Evolutionary conservation across 1,284 basidiomycete species (phyloP).

Genomic region (Ganoderma lucidum): DNA sequence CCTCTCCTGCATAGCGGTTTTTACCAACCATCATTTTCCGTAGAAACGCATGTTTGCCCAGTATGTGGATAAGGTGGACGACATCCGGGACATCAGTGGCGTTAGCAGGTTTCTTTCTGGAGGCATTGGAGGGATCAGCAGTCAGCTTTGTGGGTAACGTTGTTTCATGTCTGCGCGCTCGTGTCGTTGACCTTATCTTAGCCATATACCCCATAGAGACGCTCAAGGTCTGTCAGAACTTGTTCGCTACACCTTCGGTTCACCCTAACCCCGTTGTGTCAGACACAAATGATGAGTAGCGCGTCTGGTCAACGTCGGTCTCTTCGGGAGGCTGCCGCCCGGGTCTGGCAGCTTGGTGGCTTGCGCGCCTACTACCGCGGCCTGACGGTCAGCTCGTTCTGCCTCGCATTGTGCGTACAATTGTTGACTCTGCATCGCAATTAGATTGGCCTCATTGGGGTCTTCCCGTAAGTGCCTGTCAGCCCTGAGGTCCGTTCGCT

Average conservation of each 20-base stretch:
- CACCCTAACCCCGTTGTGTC: conserved; percentile 27
- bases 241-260: conserved; percentile 5
- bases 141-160: conserved; percentile 82
- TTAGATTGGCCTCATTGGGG: conserved; percentile 88
- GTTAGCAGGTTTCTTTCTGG: conserved; percentile 94
- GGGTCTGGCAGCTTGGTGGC: conserved; percentile 85
- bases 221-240: conserved; percentile 65
- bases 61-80: conserved; percentile 92
- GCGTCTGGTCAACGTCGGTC: conserved; percentile 68
- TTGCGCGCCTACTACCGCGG: conserved; percentile 92
- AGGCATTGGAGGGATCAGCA: conserved; percentile 93
- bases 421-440: conserved; percentile 15
- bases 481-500: conserved; percentile 20
- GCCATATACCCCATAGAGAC: conserved; percentile 93
- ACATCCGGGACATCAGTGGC: conserved; percentile 90
- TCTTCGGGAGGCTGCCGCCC: conserved; percentile 65
- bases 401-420: not conserved
- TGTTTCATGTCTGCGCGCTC: conserved; percentile 8
- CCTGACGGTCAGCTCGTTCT: conserved; percentile 71
- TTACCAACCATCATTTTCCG: conserved; percentile 16
- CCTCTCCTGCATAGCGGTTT: conserved; percentile 13
- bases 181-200: conserved; percentile 42
- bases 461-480: conserved; percentile 76
- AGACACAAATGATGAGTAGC: conserved; percentile 96
- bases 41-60: conserved; percentile 94